Base-by-base conservation (phyloP, 2,329 filamentous ascomycete genomes). In the Dothistroma pini region DNA sequence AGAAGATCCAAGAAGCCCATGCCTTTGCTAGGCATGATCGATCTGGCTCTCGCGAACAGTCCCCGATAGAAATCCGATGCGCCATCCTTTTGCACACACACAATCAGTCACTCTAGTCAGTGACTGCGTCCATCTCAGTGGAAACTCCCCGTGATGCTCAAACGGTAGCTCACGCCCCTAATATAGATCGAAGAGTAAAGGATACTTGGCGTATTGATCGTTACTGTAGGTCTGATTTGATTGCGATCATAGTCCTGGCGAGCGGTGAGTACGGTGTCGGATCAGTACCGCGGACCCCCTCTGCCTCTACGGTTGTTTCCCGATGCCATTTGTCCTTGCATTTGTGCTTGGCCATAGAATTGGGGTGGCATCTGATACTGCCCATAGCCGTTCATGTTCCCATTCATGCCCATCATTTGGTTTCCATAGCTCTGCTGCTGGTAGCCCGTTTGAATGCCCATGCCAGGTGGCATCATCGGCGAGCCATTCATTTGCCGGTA, bases 401-500 rank as follows among this genome's bases (percentile, higher is more conserved):
- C 64, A 14, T 65, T 66, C 63, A 71, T 69, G 3, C 67, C 70
- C 62, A 70, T 63, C 69, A 71, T 70, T 12, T 61, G 66, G n/a
- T 61, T 64, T 22, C 62, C 64, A 21, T 59, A 70, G 19, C 62
- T 63, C 34, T 65, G 70, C 51, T 63, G 69, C 58, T 69, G 70
- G 22, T 66, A 68, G 29, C 66, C 67, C 32, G 70, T 70, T 58
- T 67, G 65, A 61, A 65, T 65, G 14, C 67, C 66, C 66, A 74
- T 72, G 31, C 75, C 76, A 21, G 77, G 77, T 35, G 75, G 74
- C 47, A 73, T 72, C 61, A 77, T 75, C 1, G 77, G 76, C 5
- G 76, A 75, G 3, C 70, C 74, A 57, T 63, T 70, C 62, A 72
- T 69, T 54, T 77, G 78, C 32, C 78, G 71, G 68, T 76, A 80